phyloP scores from a whole-genome alignment of 2,329 filamentous ascomycete genomes.

The Trichoderma sp. region DNA sequence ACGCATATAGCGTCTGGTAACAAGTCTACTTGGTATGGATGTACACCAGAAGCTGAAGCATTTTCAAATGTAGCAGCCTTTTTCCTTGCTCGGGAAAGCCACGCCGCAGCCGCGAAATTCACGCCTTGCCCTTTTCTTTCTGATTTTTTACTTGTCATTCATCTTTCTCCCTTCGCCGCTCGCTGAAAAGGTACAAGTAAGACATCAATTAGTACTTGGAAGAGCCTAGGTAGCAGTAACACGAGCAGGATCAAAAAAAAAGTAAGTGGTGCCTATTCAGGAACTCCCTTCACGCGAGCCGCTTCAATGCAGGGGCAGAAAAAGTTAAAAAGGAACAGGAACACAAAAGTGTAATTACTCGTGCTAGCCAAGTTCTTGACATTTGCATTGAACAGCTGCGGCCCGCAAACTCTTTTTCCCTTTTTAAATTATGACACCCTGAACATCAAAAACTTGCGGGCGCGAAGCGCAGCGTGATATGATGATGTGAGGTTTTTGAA shows the following conservation, averaged over 20 bases:
- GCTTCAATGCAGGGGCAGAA: slow-evolving; percentile 21
- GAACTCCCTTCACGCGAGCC: slow-evolving; percentile 1
- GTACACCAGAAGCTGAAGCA: not conserved
- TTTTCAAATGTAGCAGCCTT: not conserved
- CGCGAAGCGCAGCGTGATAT: not conserved
- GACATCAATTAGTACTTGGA: not conserved
- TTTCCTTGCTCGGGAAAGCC: not conserved
- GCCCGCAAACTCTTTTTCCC: slow-evolving; percentile 2
- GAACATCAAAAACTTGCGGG: not conserved
- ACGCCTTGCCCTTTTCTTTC: not conserved
- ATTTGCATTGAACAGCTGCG: slow-evolving; percentile 8
- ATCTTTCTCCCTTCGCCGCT: not conserved
- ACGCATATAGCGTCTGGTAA: not conserved
- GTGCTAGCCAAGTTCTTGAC: not conserved
- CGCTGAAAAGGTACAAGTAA: not conserved
- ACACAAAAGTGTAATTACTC: not conserved
- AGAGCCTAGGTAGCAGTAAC: not conserved
- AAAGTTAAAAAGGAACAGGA: not conserved
- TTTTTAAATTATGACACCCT: not conserved
- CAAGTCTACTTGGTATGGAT: not conserved
- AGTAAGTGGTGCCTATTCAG: not conserved
- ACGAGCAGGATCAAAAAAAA: not conserved
- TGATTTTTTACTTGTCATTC: not conserved
- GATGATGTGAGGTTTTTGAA: not conserved
- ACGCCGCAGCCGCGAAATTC: slow-evolving; percentile 6